A percentile compares a stretch with the other conserved stretches of the same genome.
Evolutionary conservation across 2,329 filamentous ascomycete genomes (phyloP).

Genomic region (Cryphonectria parasitica): DNA sequence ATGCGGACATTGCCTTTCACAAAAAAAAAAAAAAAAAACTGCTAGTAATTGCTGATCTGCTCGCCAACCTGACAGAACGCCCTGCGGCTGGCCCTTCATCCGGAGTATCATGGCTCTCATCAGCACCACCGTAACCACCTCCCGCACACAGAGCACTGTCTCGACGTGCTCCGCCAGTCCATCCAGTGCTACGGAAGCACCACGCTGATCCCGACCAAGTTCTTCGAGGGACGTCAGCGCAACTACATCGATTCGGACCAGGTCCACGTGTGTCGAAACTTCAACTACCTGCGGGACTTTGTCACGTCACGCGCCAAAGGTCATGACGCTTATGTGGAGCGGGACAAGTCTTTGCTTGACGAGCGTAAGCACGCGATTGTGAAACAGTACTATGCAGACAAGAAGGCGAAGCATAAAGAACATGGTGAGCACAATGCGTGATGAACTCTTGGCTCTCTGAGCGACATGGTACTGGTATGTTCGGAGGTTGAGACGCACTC

Average conservation of each 20-base stretch:
- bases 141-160: conserved; percentile 25
- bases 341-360: conserved; percentile 15
- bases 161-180: conserved; percentile 24
- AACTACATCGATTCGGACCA: conserved; percentile 29
- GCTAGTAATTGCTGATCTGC: neutral
- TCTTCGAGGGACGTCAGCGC: conserved; percentile 15
- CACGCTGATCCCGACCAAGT: conserved; percentile 27
- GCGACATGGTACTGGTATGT: neutral
- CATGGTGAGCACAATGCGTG: neutral
- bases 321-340: conserved; percentile 11
- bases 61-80: conserved; percentile 1
- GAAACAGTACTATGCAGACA: conserved; percentile 11
- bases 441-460: neutral
- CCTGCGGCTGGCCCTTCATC: conserved; percentile 11
- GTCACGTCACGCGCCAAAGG: conserved; percentile 30
- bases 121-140: conserved; percentile 8
- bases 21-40: too few species aligned
- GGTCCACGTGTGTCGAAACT: conserved; percentile 23
- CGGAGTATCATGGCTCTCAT: conserved; percentile 4
- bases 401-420: conserved; percentile 4
- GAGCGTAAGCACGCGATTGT: conserved; percentile 18
- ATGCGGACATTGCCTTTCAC: neutral
- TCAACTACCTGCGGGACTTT: conserved; percentile 22
- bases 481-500: neutral
- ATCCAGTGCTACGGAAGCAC: conserved; percentile 29